Evolutionary conservation across 768 basidiomycete genomes (phyloP).

Genomic region (Kwoniella sp.): DNA sequence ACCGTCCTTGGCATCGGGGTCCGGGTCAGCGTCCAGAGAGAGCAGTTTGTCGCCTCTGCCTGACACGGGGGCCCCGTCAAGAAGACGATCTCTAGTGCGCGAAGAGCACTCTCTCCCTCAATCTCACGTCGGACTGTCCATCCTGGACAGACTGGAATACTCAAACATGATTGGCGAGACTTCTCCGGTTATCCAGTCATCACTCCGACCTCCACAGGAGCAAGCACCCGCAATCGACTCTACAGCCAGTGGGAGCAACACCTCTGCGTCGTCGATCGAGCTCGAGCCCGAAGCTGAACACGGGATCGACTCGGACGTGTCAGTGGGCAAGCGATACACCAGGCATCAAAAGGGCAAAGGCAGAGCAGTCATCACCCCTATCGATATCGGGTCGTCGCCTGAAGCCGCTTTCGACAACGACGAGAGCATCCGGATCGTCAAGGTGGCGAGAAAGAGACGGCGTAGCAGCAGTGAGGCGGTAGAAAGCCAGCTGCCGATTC

Average conservation of each 20-base stretch:
- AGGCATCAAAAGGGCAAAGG: slow-evolving; percentile 30
- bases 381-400: slow-evolving; percentile 11
- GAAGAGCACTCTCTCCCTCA: too few relatives aligned
- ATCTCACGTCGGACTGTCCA: too few relatives aligned
- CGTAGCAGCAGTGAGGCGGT: slow-evolving; percentile 4
- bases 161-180: too few relatives aligned
- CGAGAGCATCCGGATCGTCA: not conserved
- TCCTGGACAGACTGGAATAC: too few relatives aligned
- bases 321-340: slow-evolving; percentile 10
- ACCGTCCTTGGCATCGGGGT: too few relatives aligned
- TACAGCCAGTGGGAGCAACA: not conserved
- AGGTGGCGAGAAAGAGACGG: slow-evolving; percentile 2
- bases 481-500: too few relatives aligned
- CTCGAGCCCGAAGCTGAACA: not conserved
- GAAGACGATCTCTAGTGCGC: too few relatives aligned
- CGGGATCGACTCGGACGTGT: too few relatives aligned
- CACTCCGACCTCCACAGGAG: too few relatives aligned
- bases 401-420: not conserved
- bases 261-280: not conserved
- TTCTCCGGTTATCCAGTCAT: too few relatives aligned
- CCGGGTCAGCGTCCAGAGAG: not conserved
- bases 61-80: not conserved
- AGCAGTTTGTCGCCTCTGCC: slow-evolving; percentile 7
- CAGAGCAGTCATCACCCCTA: slow-evolving; percentile 11
- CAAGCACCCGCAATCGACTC: too few relatives aligned